phyloP scores from a whole-genome alignment of 2,329 filamentous ascomycete species.

The Fusarium heterosporum region DNA sequence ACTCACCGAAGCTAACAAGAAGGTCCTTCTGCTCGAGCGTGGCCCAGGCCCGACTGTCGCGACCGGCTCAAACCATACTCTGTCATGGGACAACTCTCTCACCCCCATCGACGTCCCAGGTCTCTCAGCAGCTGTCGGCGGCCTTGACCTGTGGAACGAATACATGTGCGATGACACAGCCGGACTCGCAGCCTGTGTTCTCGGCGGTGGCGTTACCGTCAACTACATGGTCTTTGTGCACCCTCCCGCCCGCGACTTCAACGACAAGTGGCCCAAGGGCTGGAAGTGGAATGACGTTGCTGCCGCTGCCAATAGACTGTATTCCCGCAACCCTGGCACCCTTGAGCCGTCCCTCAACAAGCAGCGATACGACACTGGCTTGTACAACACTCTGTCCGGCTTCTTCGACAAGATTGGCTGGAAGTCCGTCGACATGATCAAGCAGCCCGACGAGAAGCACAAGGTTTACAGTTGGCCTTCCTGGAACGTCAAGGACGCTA shows the following conservation, averaged over 20 bases:
- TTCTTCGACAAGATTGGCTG: conserved; percentile 72
- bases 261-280: conserved; percentile 73
- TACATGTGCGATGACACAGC: conserved; percentile 42
- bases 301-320: conserved; percentile 69
- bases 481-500: conserved; percentile 74
- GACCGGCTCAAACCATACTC: conserved; percentile 71
- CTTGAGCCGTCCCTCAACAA: conserved; percentile 73
- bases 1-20: conserved; percentile 72
- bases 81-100: conserved; percentile 70
- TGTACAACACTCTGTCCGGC: conserved; percentile 69
- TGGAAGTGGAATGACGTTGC: conserved; percentile 72
- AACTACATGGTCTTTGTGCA: conserved; percentile 77
- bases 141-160: conserved; percentile 72
- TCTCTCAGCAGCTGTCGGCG: conserved; percentile 65
- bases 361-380: conserved; percentile 73
- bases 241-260: conserved; percentile 72
- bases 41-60: conserved; percentile 69
- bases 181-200: conserved; percentile 67
- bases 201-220: conserved; percentile 74
- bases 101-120: conserved; percentile 78
- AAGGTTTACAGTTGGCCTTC: conserved; percentile 72
- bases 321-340: conserved; percentile 63
- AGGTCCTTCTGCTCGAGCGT: conserved; percentile 71
- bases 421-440: conserved; percentile 70
- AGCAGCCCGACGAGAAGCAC: conserved; percentile 71